phyloP scores from a whole-genome alignment of 2,329 filamentous ascomycete genomes.

The Cercospora sp. region DNA sequence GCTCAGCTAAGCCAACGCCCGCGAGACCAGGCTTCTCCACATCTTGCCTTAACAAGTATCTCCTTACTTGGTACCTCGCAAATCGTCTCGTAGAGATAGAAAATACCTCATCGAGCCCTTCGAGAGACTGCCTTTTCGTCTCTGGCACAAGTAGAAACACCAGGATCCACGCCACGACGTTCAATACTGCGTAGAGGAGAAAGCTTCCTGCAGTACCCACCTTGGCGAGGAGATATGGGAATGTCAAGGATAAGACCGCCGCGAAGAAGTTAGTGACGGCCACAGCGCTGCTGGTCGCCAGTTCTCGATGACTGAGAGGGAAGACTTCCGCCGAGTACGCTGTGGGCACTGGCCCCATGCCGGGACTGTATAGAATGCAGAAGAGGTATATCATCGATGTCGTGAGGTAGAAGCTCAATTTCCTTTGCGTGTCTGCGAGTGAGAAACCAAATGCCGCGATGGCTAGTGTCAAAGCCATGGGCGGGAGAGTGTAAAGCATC shows the following conservation, averaged over 20 bases:
- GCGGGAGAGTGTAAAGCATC: slow-evolving; percentile 21
- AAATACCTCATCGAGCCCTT: slow-evolving; percentile 55
- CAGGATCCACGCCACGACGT: slow-evolving; percentile 54
- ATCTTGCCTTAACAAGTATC: neutral
- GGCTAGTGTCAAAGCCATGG: slow-evolving; percentile 38
- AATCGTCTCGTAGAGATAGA: slow-evolving; percentile 45
- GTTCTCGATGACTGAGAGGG: slow-evolving; percentile 47
- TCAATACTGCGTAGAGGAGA: slow-evolving; percentile 58
- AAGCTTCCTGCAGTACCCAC: slow-evolving; percentile 56
- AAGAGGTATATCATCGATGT: slow-evolving; percentile 52
- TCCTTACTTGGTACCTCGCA: neutral
- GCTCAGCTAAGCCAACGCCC: neutral
- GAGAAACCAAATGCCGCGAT: slow-evolving; percentile 45
- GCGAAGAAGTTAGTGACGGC: slow-evolving; percentile 56
- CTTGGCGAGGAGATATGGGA: slow-evolving; percentile 50
- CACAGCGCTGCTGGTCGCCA: slow-evolving; percentile 53
- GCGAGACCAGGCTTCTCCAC: neutral
- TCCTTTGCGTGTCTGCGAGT: slow-evolving; percentile 24
- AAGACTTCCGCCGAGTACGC: slow-evolving; percentile 49
- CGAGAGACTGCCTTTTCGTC: slow-evolving; percentile 51
- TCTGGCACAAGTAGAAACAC: slow-evolving; percentile 50
- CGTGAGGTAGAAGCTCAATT: slow-evolving; percentile 23
- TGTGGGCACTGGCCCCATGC: slow-evolving; percentile 45
- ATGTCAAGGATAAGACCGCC: slow-evolving; percentile 42
- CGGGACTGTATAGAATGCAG: slow-evolving; percentile 53